Evolutionary conservation across 2,329 filamentous ascomycete genomes (phyloP), one percentile per base, ranked within the genome.

Genomic region (Aspergillus sclerotialis): DNA sequence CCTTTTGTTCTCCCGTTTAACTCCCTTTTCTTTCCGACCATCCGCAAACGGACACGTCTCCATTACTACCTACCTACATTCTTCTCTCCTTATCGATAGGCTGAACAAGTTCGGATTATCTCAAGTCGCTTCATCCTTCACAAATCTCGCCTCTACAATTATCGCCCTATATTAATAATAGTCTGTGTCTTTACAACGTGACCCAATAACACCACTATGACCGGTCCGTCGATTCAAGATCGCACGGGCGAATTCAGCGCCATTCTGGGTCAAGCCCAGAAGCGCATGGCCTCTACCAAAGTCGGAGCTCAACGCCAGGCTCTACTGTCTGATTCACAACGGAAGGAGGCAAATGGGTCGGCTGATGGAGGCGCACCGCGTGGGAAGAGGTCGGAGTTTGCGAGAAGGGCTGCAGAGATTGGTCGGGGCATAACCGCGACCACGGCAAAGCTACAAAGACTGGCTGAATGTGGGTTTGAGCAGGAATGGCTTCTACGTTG

Each of bases 221-320:
- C 71, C 39, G 67, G 69, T 29, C 62, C 69, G 35, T 90, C 88
- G 33, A 94, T 96, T 61, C 92, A 98, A 71, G 92, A 98, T 69
- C 86, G 92, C 56, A 98, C 92, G 38, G 76, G 80, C 56, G 92
- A 98, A 73, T 98, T 98, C 74, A 83, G 82, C 60, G 84, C 88
- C 45, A 93, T 96, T 54, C 78, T 96, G 43, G 72, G 77, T 29
- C 86, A 94, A 59, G 84, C 86, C 33, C 87, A 94, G 65, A 84
- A 82, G 56, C 77, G 81, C 44, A 80, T 92, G 53, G 79, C 80
- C 19, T 75, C 81, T 8, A 78, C 77, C 40, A 94, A 93, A 67
- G 72, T 82, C 33, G 78, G 84, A 51, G 73, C 83, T 19, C 85
- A 93, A 63, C 78, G 84, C 48, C 82, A 88, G 58, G 87, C 84